Evolutionary conservation across 73 alveolate genomes (phyloP).

Genomic region (Breviolum minutum): DNA sequence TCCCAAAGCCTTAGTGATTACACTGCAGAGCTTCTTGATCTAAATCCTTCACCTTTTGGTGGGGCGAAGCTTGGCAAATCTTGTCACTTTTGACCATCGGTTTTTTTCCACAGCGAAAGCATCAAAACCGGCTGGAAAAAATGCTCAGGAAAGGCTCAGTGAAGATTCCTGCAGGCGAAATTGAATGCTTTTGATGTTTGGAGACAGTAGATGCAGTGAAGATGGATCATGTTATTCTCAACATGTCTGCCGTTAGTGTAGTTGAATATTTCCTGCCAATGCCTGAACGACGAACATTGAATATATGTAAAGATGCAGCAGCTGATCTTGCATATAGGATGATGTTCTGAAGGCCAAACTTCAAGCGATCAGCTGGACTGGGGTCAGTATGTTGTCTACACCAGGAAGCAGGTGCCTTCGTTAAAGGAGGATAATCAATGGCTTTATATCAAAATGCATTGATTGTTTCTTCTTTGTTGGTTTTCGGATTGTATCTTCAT

Average conservation of each 20-base stretch:
- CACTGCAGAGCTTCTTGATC: constrained; percentile 28
- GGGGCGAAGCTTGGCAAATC: neutral
- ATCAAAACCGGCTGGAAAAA: neutral
- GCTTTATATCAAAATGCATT: neutral
- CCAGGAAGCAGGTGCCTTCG: constrained; percentile 55
- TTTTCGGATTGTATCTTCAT: no score
- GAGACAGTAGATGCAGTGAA: no score
- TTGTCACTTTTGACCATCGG: neutral
- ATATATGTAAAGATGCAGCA: no score
- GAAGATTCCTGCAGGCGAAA: constrained; percentile 25
- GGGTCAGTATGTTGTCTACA: constrained; percentile 73
- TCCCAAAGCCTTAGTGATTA: constrained; percentile 41
- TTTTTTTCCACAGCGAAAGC: neutral
- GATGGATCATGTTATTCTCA: no score
- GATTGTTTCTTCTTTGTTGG: neutral
- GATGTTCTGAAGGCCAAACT: neutral
- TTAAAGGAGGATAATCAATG: neutral
- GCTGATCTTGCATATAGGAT: neutral
- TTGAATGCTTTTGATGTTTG: neutral
- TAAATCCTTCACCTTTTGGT: constrained; percentile 46
- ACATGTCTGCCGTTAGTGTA: no score
- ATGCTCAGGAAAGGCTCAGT: constrained; percentile 4
- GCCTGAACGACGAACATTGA: no score
- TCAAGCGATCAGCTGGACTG: constrained; percentile 69
- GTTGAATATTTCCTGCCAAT: no score